Percentiles rank a stretch among this genome's conserved stretches.
phyloP scores from a whole-genome alignment of 164 flowering plant genomes.

The Liriodendron chinense region DNA sequence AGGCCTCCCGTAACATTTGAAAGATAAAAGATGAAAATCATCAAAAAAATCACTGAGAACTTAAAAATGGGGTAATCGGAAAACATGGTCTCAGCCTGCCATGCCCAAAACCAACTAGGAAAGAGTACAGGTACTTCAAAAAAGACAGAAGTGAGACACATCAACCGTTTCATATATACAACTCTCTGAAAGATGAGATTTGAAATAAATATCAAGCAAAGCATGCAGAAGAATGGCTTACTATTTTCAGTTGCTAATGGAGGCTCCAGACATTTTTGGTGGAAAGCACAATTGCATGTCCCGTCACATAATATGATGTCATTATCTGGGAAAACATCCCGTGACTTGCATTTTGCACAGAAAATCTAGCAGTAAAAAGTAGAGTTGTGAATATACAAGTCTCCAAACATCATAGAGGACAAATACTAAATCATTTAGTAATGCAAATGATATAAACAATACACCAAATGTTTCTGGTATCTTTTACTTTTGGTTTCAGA shows the following conservation, averaged over 20 bases:
- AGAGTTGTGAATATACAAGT: not conserved
- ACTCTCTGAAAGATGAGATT: not conserved
- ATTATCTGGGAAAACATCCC: constrained; percentile 85
- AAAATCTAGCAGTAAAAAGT: constrained; percentile 47
- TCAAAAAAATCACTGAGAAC: not conserved
- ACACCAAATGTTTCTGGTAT: too few species aligned
- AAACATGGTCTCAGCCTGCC: not conserved
- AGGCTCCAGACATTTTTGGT: constrained; percentile 94
- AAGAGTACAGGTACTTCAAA: not conserved
- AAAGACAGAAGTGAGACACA: not conserved
- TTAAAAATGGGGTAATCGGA: not conserved
- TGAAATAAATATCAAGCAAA: not conserved
- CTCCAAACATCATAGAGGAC: not conserved
- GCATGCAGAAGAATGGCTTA: constrained; percentile 32
- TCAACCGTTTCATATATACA: not conserved
- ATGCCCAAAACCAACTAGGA: not conserved
- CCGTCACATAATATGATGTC: constrained; percentile 97
- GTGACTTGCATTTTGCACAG: constrained; percentile 84
- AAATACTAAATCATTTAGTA: too few species aligned
- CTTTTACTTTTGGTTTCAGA: too few species aligned
- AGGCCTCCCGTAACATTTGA: not conserved
- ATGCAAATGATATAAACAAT: too few species aligned
- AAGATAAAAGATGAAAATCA: not conserved
- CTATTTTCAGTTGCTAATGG: constrained; percentile 84
- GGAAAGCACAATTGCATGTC: constrained; percentile 91